Evolutionary conservation across 2,329 filamentous ascomycete species (phyloP).

Genomic region (Trichoderma brevicompactum): DNA sequence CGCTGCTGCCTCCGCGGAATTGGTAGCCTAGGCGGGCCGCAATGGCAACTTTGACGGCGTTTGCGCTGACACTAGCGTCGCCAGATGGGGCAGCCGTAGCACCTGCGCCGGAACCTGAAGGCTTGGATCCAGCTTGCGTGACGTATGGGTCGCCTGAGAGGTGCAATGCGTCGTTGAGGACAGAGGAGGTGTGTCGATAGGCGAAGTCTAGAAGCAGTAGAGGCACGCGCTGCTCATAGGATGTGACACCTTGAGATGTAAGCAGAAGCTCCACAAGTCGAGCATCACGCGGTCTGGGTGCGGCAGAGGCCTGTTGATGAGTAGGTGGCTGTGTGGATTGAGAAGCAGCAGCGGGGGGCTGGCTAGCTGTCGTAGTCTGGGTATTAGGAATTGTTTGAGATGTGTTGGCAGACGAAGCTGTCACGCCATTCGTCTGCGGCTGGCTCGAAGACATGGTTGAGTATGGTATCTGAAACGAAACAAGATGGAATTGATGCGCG

Average conservation of each 20-base stretch:
- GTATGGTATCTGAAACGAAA: background rate
- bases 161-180: slow-evolving; percentile 73
- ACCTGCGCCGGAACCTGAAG: slow-evolving; percentile 54
- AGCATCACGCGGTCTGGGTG: slow-evolving; percentile 72
- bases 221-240: slow-evolving; percentile 81
- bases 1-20: slow-evolving; percentile 62
- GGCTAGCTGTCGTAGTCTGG: slow-evolving; percentile 40
- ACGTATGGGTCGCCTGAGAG: slow-evolving; percentile 71
- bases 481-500: background rate
- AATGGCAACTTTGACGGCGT: slow-evolving; percentile 74
- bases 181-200: slow-evolving; percentile 76
- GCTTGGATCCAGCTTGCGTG: slow-evolving; percentile 57
- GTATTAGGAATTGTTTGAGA: slow-evolving; percentile 46
- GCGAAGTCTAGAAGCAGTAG: slow-evolving; percentile 84
- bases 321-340: slow-evolving; percentile 30
- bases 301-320: slow-evolving; percentile 40
- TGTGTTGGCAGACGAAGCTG: slow-evolving; percentile 45
- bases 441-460: slow-evolving; percentile 44
- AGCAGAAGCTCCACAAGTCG: slow-evolving; percentile 81
- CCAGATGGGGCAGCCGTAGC: slow-evolving; percentile 53
- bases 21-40: slow-evolving; percentile 69
- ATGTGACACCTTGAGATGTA: slow-evolving; percentile 75
- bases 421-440: slow-evolving; percentile 60
- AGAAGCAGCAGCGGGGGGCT: slow-evolving; percentile 36
- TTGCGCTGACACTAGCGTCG: slow-evolving; percentile 64